Conservation (phyloP, 2,329 filamentous ascomycete species). For the Sarocladium oryzae region DNA sequence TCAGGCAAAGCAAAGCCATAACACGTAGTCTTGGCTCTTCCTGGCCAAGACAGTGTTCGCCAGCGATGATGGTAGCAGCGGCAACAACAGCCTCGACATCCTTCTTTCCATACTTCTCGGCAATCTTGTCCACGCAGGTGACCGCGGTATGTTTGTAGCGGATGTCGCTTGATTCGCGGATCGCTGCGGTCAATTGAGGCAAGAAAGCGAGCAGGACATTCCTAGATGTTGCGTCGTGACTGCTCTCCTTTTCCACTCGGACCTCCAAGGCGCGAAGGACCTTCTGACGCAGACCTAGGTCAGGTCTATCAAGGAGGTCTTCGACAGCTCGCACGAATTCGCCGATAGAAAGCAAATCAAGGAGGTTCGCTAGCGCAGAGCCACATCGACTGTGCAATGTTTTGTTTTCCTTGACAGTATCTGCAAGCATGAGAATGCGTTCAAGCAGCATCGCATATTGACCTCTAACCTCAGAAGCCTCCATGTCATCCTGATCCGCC, state of each 20-base stretch:
- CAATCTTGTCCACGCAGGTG: slow-evolving; percentile 84
- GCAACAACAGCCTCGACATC: slow-evolving; percentile 69
- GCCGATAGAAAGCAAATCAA: slow-evolving; percentile 76
- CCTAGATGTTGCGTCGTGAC: slow-evolving; percentile 61
- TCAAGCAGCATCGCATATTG: slow-evolving; percentile 65
- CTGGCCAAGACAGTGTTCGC: slow-evolving; percentile 69
- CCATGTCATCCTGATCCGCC: slow-evolving; percentile 57
- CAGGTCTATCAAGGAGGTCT: slow-evolving; percentile 67
- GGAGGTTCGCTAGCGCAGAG: slow-evolving; percentile 68
- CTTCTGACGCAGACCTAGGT: slow-evolving; percentile 70
- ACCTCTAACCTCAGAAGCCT: slow-evolving; percentile 58
- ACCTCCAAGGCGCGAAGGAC: slow-evolving; percentile 75
- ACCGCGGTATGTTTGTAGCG: slow-evolving; percentile 80
- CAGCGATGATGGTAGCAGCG: slow-evolving; percentile 70
- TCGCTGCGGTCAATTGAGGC: slow-evolving; percentile 68
- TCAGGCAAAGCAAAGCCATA: slow-evolving; percentile 81
- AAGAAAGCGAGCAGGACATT: slow-evolving; percentile 70
- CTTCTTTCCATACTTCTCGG: slow-evolving; percentile 92
- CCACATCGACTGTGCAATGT: slow-evolving; percentile 53
- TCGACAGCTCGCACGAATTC: slow-evolving; percentile 89
- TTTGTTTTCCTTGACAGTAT: slow-evolving; percentile 53
- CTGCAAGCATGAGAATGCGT: slow-evolving; percentile 58
- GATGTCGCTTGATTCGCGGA: slow-evolving; percentile 65
- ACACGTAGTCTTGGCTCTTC: slow-evolving; percentile 66
- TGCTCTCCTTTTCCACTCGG: slow-evolving; percentile 67